phyloP scores from a whole-genome alignment of 1,284 basidiomycete species.

The Dichomitus squalens region DNA sequence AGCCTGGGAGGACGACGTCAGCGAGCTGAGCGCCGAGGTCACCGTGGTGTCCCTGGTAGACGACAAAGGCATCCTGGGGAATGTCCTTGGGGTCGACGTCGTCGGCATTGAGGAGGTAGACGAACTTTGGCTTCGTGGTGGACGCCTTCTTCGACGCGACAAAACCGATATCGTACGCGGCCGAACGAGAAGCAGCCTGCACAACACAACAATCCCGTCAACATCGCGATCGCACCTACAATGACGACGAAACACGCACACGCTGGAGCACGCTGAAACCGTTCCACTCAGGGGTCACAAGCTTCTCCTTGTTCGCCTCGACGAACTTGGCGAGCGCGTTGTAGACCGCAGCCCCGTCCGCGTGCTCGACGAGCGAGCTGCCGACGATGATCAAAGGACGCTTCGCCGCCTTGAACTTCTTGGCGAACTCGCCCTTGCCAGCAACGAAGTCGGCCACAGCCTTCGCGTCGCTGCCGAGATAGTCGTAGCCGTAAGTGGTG shows the following conservation, averaged over 20 bases:
- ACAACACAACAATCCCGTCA: constrained; percentile 2
- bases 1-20: constrained; percentile 92
- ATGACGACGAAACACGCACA: constrained; percentile 47
- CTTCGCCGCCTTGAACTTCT: constrained; percentile 91
- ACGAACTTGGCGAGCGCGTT: constrained; percentile 83
- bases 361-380: constrained; percentile 84
- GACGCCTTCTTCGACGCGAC: constrained; percentile 81
- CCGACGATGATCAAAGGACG: constrained; percentile 95
- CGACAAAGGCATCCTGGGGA: constrained; percentile 93
- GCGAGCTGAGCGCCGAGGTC: constrained; percentile 96
- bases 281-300: constrained; percentile 93
- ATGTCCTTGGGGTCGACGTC: constrained; percentile 92
- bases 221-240: background rate
- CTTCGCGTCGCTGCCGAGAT: constrained; percentile 82
- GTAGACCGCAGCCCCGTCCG: constrained; percentile 83
- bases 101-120: constrained; percentile 97
- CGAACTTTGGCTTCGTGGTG: constrained; percentile 86
- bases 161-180: constrained; percentile 95
- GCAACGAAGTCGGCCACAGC: constrained; percentile 81
- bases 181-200: constrained; percentile 87
- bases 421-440: constrained; percentile 80
- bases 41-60: constrained; percentile 99
- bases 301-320: constrained; percentile 72
- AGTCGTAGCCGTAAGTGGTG: constrained; percentile 92
- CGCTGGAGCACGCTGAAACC: constrained; percentile 94